phyloP scores from a whole-genome alignment of 495 filamentous ascomycete genomes.

The Neurospora sp. region DNA sequence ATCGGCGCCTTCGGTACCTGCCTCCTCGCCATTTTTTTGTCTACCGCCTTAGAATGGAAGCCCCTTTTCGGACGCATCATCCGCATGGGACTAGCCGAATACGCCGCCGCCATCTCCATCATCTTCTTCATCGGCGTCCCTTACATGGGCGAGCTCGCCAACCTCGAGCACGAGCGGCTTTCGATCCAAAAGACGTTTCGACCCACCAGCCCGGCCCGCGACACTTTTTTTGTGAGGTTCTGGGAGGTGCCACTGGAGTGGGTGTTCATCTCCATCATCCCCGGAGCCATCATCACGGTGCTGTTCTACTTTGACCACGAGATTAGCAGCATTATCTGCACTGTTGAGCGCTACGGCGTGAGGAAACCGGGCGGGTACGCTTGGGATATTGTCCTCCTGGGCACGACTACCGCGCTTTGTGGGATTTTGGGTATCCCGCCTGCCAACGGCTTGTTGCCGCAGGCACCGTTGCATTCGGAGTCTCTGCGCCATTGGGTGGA shows the following conservation, averaged over 20 bases:
- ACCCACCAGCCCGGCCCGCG: conserved; percentile 48
- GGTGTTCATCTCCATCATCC: conserved; percentile 55
- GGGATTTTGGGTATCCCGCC: conserved; percentile 62
- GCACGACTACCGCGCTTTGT: conserved; percentile 58
- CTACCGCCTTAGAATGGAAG: conserved; percentile 53
- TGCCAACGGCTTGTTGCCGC: conserved; percentile 58
- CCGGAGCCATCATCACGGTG: conserved; percentile 55
- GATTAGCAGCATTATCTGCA: conserved; percentile 67
- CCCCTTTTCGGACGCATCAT: conserved; percentile 57
- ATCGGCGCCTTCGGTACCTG: conserved; percentile 63
- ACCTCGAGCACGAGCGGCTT: conserved; percentile 52
- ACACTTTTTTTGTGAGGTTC: conserved; percentile 53
- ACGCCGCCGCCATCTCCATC: conserved; percentile 63
- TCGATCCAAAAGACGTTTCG: conserved; percentile 47
- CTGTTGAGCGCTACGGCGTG: conserved; percentile 55
- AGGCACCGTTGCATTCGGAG: conserved; percentile 61
- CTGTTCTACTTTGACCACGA: conserved; percentile 71
- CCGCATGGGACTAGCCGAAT: conserved; percentile 55
- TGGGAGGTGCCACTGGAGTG: conserved; percentile 53
- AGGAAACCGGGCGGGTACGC: conserved; percentile 58
- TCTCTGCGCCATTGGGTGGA: conserved; percentile 49
- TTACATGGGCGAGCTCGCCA: conserved; percentile 51
- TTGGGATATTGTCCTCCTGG: conserved; percentile 59
- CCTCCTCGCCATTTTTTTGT: conserved; percentile 54
- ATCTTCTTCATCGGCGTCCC: conserved; percentile 59